These are phyloP conservation scores for Hypoxylon sp. DNA, from an alignment of 2,329 filamentous ascomycete species.

Conservation along the genomic window DNA sequence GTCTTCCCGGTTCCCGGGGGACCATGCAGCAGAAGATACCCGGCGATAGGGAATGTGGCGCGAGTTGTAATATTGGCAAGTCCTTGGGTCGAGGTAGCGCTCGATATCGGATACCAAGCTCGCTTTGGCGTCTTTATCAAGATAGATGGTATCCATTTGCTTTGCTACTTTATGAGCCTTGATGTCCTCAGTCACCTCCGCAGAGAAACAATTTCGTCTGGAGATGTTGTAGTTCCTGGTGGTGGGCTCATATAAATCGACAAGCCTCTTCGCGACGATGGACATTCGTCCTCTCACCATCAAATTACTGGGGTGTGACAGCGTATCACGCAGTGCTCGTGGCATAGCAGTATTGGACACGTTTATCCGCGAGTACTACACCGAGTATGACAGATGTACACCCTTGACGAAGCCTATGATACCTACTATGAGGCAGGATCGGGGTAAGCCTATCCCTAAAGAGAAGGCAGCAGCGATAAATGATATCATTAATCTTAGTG, in stretches of 20 bases:
- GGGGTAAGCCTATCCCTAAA: neutral
- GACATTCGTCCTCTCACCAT: neutral
- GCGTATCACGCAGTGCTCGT: constrained; percentile 10
- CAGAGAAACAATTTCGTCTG: too few species aligned
- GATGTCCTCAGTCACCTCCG: constrained; percentile 46
- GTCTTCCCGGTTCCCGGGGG: constrained; percentile 83
- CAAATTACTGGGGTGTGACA: constrained; percentile 2
- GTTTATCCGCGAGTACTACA: constrained; percentile 5
- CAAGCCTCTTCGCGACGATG: neutral
- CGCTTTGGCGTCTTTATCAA: constrained; percentile 65
- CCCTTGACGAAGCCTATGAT: neutral
- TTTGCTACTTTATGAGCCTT: constrained; percentile 56
- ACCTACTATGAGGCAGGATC: constrained; percentile 1
- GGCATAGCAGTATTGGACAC: constrained; percentile 15
- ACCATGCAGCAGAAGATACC: constrained; percentile 79
- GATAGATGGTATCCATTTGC: constrained; percentile 56
- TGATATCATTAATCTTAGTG: constrained; percentile 33
- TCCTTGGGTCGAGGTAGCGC: constrained; percentile 73
- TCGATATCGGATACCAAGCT: constrained; percentile 77
- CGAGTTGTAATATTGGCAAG: constrained; percentile 76
- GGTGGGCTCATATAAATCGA: constrained; percentile 37
- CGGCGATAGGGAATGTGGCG: constrained; percentile 81
- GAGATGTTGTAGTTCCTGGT: constrained; percentile 42
- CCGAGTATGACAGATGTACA: neutral
- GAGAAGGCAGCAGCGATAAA: neutral